These are phyloP conservation scores for Colletotrichum sp. DNA, from an alignment of 2,329 filamentous ascomycete species.

Conservation along the genomic window DNA sequence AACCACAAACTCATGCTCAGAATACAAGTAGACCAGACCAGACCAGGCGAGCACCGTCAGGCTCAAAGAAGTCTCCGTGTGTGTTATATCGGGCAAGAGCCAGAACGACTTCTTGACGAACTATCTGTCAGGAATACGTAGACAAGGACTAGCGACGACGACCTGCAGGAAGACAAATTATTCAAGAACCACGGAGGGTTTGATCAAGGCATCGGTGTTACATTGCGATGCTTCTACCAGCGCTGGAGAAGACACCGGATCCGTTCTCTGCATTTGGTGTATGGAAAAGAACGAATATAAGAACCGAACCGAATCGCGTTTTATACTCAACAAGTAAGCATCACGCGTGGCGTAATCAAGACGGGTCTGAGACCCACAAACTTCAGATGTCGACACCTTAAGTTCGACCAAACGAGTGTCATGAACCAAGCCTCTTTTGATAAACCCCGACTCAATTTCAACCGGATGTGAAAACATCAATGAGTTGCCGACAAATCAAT, in stretches of 20 bases:
- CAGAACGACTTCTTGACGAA: neutral
- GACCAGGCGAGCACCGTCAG: neutral
- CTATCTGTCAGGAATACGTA: rapidly evolving
- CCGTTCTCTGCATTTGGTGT: neutral
- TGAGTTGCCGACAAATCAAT: too few species aligned
- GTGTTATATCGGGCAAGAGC: too few species aligned
- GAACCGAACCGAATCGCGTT: neutral
- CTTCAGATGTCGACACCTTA: too few species aligned
- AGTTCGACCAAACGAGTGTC: neutral
- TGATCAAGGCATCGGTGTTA: rapidly evolving
- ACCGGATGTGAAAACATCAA: too few species aligned
- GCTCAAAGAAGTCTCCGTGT: neutral
- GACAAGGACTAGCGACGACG: neutral
- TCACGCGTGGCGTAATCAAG: neutral
- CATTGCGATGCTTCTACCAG: neutral
- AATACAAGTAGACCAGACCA: neutral
- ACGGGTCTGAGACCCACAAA: neutral
- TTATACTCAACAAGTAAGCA: neutral
- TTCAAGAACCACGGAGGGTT: neutral
- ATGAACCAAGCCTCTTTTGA: neutral
- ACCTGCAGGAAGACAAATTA: neutral
- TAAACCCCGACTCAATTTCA: too few species aligned
- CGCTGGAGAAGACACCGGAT: neutral
- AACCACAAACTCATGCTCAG: neutral
- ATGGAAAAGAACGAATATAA: neutral